Conservation (phyloP, 2,329 filamentous ascomycete species). For the Cladosporium sp. region DNA sequence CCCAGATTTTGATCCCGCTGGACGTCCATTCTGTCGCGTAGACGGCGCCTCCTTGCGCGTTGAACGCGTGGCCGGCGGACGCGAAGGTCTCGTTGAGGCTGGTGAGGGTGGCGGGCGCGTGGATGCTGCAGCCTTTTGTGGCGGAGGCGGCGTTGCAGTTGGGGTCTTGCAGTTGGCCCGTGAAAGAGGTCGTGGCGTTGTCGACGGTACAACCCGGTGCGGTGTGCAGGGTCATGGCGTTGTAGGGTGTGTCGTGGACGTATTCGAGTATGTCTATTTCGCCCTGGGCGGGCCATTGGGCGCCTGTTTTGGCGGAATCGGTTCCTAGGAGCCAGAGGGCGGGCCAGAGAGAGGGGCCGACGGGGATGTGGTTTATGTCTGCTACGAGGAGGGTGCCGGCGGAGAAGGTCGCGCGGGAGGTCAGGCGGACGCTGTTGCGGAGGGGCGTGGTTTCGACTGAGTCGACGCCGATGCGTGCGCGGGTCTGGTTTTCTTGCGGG, state of each 20-base stretch:
- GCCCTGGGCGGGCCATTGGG: constrained; percentile 37
- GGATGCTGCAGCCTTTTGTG: constrained; percentile 40
- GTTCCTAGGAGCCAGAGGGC: constrained; percentile 40
- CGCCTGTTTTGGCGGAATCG: no score
- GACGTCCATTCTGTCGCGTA: constrained; percentile 61
- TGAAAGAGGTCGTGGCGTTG: constrained; percentile 27
- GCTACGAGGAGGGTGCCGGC: constrained; percentile 45
- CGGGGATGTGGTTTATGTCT: constrained; percentile 50
- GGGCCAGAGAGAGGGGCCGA: constrained; percentile 49
- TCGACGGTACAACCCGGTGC: constrained; percentile 38
- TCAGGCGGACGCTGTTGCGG: constrained; percentile 43
- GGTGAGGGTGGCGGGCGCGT: constrained; percentile 17
- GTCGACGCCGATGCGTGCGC: constrained; percentile 46
- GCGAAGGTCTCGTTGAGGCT: constrained; percentile 15
- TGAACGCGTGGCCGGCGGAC: constrained; percentile 49
- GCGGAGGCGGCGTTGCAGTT: constrained; percentile 33
- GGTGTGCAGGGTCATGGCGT: constrained; percentile 47
- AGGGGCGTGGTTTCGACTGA: constrained; percentile 31
- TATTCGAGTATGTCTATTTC: constrained; percentile 49
- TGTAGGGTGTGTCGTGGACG: constrained; percentile 39
- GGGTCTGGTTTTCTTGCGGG: constrained; percentile 25
- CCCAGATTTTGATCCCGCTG: constrained; percentile 69
- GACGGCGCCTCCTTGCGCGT: constrained; percentile 40
- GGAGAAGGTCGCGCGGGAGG: constrained; percentile 43
- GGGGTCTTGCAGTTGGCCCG: constrained; percentile 18